Conservation (phyloP, 2,329 filamentous ascomycete species). For the Ophiostoma pallidulum region DNA sequence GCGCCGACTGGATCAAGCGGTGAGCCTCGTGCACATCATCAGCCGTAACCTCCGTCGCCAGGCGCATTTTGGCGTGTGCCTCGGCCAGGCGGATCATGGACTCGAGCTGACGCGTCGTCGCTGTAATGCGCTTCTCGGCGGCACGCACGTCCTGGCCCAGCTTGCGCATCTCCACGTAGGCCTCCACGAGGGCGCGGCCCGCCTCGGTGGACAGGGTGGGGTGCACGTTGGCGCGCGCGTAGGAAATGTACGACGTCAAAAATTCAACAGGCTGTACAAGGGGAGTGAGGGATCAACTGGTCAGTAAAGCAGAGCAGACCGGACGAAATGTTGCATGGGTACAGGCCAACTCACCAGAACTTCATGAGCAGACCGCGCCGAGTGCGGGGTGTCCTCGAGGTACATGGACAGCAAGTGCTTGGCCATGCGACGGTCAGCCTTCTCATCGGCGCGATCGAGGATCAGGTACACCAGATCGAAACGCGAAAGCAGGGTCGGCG, state of each 20-base stretch:
- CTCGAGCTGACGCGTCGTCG: conserved; percentile 91
- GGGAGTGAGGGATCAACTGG: no score
- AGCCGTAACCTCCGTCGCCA: conserved; percentile 64
- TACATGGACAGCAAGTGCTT: conserved; percentile 95
- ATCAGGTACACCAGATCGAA: conserved; percentile 97
- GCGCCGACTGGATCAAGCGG: conserved; percentile 81
- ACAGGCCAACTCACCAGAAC: no score
- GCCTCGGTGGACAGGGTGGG: conserved; percentile 73
- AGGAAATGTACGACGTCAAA: conserved; percentile 93
- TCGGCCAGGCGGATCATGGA: conserved; percentile 97
- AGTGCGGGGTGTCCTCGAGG: conserved; percentile 85
- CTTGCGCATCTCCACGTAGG: conserved; percentile 92
- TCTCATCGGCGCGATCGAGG: conserved; percentile 86
- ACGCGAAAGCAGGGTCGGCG: conserved; percentile 85
- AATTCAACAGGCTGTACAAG: conserved; percentile 97
- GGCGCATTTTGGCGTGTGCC: conserved; percentile 95
- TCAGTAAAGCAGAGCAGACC: no score
- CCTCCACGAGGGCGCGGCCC: conserved; percentile 70
- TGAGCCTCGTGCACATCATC: conserved; percentile 85
- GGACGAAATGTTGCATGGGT: no score
- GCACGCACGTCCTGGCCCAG: conserved; percentile 80
- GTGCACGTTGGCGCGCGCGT: conserved; percentile 78
- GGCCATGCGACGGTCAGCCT: conserved; percentile 76
- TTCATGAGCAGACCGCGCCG: conserved; percentile 63
- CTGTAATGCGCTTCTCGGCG: conserved; percentile 91